Evolutionary conservation across 2,329 filamentous ascomycete species (phyloP), one percentile per base, ranked within the genome.

Genomic region (Zasmidium cellare): DNA sequence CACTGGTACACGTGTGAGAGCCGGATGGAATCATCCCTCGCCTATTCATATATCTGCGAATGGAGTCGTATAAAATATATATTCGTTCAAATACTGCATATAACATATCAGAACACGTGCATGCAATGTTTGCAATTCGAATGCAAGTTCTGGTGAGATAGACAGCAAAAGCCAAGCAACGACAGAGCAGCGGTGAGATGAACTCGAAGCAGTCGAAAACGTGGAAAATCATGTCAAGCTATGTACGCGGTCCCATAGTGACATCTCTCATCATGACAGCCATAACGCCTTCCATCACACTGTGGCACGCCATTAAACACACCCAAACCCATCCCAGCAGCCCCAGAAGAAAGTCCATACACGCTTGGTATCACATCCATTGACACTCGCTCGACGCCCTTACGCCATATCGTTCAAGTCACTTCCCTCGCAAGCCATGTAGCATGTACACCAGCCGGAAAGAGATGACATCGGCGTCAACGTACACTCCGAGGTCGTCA

Each of bases 221-320:
- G 24, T 31, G 20, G 44, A 46, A 58, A 46, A 51, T 58, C 56
- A 28, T 51, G 56, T 55, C 56, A 46, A 38, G 47, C 56, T 58
- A 58, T 58, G 56, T 58, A 58, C 56, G 52, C 56, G 48, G 35
- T 46, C 25, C 45, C 56, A 55, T 58, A 58, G 56, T 58, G 56
- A 58, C 56, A 58, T 52, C 51, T 48, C 49, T 52, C 52, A 28
- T 28, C 25, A 45, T 55, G 46, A 51, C 46, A 55, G 51, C 53
- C 45, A 35, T 58, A 41, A 58, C 56, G 56, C 56, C 56, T 51
- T 55, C 48, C 35, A 28, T 22, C 38, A 20, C 55, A 56, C 41
- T 23, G 47, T 47, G 41, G 46, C 44, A 45, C 45, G 18, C 56
- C 56, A 55, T 55, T 55, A 47, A 46, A 41, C 18, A 31, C 25